Conservation (phyloP, 1,284 basidiomycete species). For the Ustilago hordei region DNA sequence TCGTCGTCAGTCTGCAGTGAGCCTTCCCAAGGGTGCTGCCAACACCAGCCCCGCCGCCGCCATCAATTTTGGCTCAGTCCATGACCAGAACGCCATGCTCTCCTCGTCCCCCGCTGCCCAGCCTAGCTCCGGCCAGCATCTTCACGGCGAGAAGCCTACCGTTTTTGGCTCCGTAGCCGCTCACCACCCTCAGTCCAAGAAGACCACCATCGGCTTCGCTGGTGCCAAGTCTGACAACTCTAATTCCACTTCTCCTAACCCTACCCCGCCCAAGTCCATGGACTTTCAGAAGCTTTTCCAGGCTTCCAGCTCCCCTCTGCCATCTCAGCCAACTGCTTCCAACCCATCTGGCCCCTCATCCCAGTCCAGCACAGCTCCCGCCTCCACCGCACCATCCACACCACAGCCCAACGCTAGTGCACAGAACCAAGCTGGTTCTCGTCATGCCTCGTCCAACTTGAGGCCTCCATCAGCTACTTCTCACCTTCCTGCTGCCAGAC, state of each 20-base stretch:
- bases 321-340: conserved; percentile 40
- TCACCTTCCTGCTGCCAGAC: conserved; percentile 50
- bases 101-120: conserved; percentile 70
- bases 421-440: conserved; percentile 28
- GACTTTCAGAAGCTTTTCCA: conserved; percentile 70
- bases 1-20: conserved; percentile 63
- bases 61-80: conserved; percentile 71
- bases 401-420: not conserved
- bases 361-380: conserved; percentile 38
- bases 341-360: conserved; percentile 42
- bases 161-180: conserved; percentile 69
- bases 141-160: conserved; percentile 67
- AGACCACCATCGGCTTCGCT: conserved; percentile 63
- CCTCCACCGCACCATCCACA: conserved; percentile 26
- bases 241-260: conserved; percentile 64
- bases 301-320: conserved; percentile 49
- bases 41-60: conserved; percentile 49
- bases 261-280: conserved; percentile 41
- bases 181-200: conserved; percentile 58
- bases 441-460: conserved; percentile 54
- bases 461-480: conserved; percentile 46
- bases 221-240: conserved; percentile 73
- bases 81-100: conserved; percentile 69
- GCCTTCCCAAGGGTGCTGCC: conserved; percentile 58
- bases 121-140: conserved; percentile 64